phyloP scores from a whole-genome alignment of 2,329 filamentous ascomycete species.

The Akanthomyces lecanii region DNA sequence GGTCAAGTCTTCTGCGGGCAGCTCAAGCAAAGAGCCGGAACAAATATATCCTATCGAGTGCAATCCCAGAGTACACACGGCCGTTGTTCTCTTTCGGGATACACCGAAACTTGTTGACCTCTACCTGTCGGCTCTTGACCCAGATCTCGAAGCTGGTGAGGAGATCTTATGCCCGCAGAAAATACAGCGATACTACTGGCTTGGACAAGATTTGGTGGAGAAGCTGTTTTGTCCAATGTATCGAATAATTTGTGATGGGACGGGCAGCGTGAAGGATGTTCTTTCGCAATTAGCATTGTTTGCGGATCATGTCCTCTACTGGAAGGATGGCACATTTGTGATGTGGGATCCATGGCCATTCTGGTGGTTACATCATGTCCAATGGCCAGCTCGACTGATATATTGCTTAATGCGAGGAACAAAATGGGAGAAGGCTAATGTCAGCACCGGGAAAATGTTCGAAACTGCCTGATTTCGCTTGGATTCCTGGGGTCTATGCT shows the following conservation, averaged over 20 bases:
- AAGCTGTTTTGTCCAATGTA: slow-evolving; percentile 45
- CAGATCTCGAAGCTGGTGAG: slow-evolving; percentile 24
- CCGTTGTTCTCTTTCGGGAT: slow-evolving; percentile 56
- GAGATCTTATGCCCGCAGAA: slow-evolving; percentile 16
- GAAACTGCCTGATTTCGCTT: slow-evolving; percentile 16
- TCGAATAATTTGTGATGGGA: slow-evolving; percentile 21
- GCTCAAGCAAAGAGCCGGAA: background rate
- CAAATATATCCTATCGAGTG: slow-evolving; percentile 64
- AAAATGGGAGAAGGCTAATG: slow-evolving; percentile 61
- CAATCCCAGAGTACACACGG: slow-evolving; percentile 66
- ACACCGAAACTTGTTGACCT: slow-evolving; percentile 43
- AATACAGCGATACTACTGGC: slow-evolving; percentile 51
- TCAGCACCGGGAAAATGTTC: slow-evolving; percentile 51
- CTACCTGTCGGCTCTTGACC: slow-evolving; percentile 48
- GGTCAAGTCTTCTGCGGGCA: background rate
- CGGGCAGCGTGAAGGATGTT: slow-evolving; percentile 22
- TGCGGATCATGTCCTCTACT: slow-evolving; percentile 38
- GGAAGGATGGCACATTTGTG: slow-evolving; percentile 53
- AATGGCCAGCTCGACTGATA: slow-evolving; percentile 51
- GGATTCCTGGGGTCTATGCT: too few species aligned
- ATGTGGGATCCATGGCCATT: slow-evolving; percentile 53
- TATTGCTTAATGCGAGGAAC: slow-evolving; percentile 39
- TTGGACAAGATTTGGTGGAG: slow-evolving; percentile 60
- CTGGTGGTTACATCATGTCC: slow-evolving; percentile 54
- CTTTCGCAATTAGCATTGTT: slow-evolving; percentile 26